These are phyloP conservation scores for Kodamaea nitidulidarum DNA, from an alignment of 805 yeast genomes.

Conservation along the genomic window DNA sequence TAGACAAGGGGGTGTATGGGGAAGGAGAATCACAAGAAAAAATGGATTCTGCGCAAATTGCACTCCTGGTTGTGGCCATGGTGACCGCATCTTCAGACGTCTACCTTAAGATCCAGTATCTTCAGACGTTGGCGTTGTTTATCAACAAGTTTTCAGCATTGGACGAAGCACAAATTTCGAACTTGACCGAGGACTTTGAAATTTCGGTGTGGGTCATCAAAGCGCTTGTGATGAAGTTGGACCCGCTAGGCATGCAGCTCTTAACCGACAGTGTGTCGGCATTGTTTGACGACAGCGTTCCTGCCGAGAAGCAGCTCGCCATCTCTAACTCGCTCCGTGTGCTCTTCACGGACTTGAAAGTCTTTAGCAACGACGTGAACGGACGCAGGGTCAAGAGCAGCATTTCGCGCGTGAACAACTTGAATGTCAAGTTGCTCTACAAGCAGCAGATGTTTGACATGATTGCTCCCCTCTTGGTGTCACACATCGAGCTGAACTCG, in stretches of 20 bases:
- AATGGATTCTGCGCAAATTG: no score
- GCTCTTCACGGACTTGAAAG: conserved; percentile 61
- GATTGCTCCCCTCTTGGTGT: conserved; percentile 52
- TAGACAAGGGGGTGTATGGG: conserved; percentile 39
- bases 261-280: conserved; percentile 18
- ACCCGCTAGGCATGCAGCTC: conserved; percentile 28
- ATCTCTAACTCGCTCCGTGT: conserved; percentile 58
- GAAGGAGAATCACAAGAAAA: not conserved
- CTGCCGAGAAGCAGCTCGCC: conserved; percentile 16
- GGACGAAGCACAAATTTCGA: not conserved
- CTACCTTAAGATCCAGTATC: conserved; percentile 47
- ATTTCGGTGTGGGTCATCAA: conserved; percentile 66
- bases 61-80: conserved; percentile 9
- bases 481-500: conserved; percentile 7
- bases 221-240: conserved; percentile 60
- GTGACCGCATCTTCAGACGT: conserved; percentile 13
- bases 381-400: conserved; percentile 22
- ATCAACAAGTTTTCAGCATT: conserved; percentile 40
- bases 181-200: conserved; percentile 38
- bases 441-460: conserved; percentile 75
- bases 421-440: conserved; percentile 63
- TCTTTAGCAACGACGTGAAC: conserved; percentile 46
- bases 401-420: conserved; percentile 45
- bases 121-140: conserved; percentile 52
- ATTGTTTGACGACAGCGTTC: conserved; percentile 18